Percentiles rank a stretch among this genome's conserved stretches.
phyloP scores from a whole-genome alignment of 495 filamentous ascomycete species.

The Penicillium fimorum region DNA sequence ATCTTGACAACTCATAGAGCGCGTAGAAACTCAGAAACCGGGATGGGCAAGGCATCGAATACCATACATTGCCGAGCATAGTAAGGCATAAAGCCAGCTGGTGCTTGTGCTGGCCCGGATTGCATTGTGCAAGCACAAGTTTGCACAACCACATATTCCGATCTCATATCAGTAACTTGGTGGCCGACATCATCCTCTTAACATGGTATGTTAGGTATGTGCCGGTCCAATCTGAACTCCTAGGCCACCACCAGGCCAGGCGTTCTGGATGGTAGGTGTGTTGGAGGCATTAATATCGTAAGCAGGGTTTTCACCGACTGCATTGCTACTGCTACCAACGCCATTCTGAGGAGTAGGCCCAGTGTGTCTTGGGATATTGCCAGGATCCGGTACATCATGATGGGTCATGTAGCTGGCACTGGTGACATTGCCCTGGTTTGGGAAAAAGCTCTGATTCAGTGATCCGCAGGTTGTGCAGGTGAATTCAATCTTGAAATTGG shows the following conservation, averaged over 20 bases:
- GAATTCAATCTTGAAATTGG: slow-evolving; percentile 49
- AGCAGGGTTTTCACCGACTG: slow-evolving; percentile 45
- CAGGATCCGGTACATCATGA: slow-evolving; percentile 26
- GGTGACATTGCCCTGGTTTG: slow-evolving; percentile 44
- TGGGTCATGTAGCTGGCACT: slow-evolving; percentile 33
- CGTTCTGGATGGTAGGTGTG: slow-evolving; percentile 32
- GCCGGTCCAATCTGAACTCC: slow-evolving; percentile 34
- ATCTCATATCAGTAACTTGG: neutral
- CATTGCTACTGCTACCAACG: slow-evolving; percentile 30
- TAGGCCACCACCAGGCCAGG: slow-evolving; percentile 32
- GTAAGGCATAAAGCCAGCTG: neutral
- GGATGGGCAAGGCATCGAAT: neutral
- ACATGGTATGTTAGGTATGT: slow-evolving; percentile 15
- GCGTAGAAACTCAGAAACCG: neutral
- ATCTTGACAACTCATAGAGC: neutral
- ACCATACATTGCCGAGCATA: neutral
- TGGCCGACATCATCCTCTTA: neutral
- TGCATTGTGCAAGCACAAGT: neutral
- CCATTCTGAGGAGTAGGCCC: slow-evolving; percentile 25
- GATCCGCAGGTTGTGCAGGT: slow-evolving; percentile 46
- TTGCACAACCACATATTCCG: neutral
- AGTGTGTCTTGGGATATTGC: slow-evolving; percentile 18
- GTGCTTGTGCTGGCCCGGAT: neutral
- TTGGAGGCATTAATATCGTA: slow-evolving; percentile 25
- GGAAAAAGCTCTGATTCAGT: slow-evolving; percentile 47